Base-by-base conservation (phyloP, 2,329 filamentous ascomycete species). In the Lecanicillium sp. region DNA sequence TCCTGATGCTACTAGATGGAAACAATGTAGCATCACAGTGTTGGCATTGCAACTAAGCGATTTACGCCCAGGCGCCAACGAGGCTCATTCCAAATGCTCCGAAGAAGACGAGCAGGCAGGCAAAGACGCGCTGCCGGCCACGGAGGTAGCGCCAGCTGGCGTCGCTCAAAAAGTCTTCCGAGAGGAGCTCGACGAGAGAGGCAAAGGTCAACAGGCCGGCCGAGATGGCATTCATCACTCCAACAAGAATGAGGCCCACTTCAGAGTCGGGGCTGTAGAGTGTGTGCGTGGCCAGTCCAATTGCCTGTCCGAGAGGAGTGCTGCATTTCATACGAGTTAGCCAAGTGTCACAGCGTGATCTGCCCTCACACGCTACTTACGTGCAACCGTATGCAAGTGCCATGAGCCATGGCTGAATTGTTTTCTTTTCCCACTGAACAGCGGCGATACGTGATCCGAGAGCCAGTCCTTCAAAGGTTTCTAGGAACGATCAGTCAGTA, bases 151-250 rank as follows among this genome's bases (percentile, higher is more conserved):
- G 62, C 74, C 74, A 80, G 56, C 74, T 80, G 53, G 78, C 71
- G 31, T 81, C 77, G 43, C 73, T 78, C 25, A 82, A 54, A 47
- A 86, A 85, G 49, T 87, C 82, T 53, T 86, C 81, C 0, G 80
- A 79, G 38, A 87, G 65, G 34, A 87, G 67, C 57, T 87, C 81
- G 17, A 87, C 79, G 36, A 87, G 62, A 0, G 80, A 81, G 0
- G 83, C 82, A 56, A 84, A 87, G 3, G 84, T 67, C 8, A 87
- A 61, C n/a, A 87, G 61, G 1, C 83, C 82, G 37, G 79, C 77
- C 15, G 79, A 84, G 38, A 87, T 78, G 18, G 80, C 81, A 54
- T 87, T 87, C 66, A 84, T 86, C 51, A 83, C 73, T 3, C 82
- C 82, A 14, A 86, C 81, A 55, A 85, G 75, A 14, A 87, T 64